Evolutionary conservation across 2,329 filamentous ascomycete genomes (phyloP).

Genomic region (Aspergillus sp.): DNA sequence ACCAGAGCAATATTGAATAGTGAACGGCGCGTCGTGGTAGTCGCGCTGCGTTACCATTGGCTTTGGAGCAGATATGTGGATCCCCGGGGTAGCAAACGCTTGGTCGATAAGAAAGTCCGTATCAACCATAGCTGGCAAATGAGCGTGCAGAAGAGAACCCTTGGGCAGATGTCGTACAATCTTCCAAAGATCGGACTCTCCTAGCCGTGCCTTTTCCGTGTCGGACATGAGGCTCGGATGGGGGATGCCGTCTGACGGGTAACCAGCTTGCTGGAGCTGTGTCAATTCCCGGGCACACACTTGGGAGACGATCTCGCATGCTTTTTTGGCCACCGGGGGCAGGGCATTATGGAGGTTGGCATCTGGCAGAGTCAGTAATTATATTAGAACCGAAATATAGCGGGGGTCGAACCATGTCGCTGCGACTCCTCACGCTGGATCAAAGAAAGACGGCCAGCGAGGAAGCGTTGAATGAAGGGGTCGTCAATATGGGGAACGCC

Average conservation of each 20-base stretch:
- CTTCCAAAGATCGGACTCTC: slow-evolving; percentile 78
- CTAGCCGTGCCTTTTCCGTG: slow-evolving; percentile 81
- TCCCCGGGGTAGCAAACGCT: slow-evolving; percentile 68
- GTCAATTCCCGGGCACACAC: slow-evolving; percentile 76
- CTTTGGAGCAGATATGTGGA: slow-evolving; percentile 65
- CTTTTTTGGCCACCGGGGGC: slow-evolving; percentile 74
- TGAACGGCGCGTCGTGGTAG: slow-evolving; percentile 56
- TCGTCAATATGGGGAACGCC: slow-evolving; percentile 57
- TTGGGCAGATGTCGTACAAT: slow-evolving; percentile 88
- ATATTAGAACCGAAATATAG: slow-evolving; percentile 10
- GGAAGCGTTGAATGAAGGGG: slow-evolving; percentile 78
- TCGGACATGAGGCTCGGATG: slow-evolving; percentile 94
- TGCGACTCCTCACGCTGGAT: slow-evolving; percentile 78
- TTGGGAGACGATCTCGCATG: slow-evolving; percentile 74
- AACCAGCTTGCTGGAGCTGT: slow-evolving; percentile 69
- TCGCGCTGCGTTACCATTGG: slow-evolving; percentile 57
- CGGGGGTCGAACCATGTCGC: slow-evolving; percentile 66
- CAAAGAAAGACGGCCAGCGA: slow-evolving; percentile 71
- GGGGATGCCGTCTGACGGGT: slow-evolving; percentile 62
- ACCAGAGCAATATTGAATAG: slow-evolving; percentile 61
- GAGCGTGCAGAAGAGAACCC: slow-evolving; percentile 69
- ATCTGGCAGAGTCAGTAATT: slow-evolving; percentile 20
- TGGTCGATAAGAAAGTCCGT: slow-evolving; percentile 75
- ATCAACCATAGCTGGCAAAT: slow-evolving; percentile 89
- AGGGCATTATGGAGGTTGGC: slow-evolving; percentile 50